Conservation (phyloP, 202 grass and related monocot genomes). For the Zizania palustris region DNA sequence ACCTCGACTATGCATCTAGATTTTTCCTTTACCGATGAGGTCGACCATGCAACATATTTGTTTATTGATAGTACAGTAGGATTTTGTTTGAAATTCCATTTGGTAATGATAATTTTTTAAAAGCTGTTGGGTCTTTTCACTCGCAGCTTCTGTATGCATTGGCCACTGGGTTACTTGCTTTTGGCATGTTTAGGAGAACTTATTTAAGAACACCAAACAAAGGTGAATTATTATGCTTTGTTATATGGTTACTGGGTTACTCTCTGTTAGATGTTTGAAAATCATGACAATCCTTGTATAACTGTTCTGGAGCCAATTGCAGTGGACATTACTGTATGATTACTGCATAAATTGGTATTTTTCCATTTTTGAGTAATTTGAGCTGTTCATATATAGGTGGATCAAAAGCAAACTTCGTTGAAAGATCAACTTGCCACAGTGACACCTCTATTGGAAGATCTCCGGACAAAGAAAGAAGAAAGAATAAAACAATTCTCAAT, state of each 20-base stretch:
- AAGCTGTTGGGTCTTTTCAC: conserved; percentile 9
- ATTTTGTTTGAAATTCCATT: background rate
- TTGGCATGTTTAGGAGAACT: conserved; percentile 17
- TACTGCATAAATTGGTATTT: conserved; percentile 6
- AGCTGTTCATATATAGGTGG: conserved; percentile 57
- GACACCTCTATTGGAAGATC: conserved; percentile 75
- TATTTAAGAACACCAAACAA: background rate
- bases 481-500: conserved; percentile 68
- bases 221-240: conserved; percentile 29
- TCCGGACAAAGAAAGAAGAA: conserved; percentile 76
- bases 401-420: conserved; percentile 63
- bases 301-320: background rate
- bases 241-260: background rate
- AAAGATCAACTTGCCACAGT: conserved; percentile 74
- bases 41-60: background rate
- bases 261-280: conserved; percentile 8
- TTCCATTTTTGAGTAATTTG: conserved; percentile 18
- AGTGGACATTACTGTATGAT: conserved; percentile 12
- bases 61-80: conserved; percentile 10
- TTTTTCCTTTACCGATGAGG: background rate
- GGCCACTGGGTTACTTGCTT: background rate
- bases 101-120: background rate
- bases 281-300: conserved; percentile 33
- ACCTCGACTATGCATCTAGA: conserved; percentile 6
- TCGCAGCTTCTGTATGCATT: conserved; percentile 9